Conservation (phyloP, 306 rosid species). For the Medicago truncatula region MtrunA17r5.0-ANR NC_053046.1:36621501-36622000, state of each 20-base stretch:
- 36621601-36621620: constrained; percentile 50
- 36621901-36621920: too few relatives aligned
- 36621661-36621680: constrained; percentile 26
- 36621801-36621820: neutral
- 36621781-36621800: neutral
- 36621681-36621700: neutral
- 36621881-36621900: too few relatives aligned
- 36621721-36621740: neutral
- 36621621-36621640: constrained; percentile 25
- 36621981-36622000: constrained; percentile 39
- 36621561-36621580: constrained; percentile 32
- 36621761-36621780: neutral
- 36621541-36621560: constrained; percentile 47
- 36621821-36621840: too few relatives aligned
- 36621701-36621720: constrained; percentile 4
- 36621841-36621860: too few relatives aligned
- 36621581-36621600: constrained; percentile 33
- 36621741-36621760: neutral
- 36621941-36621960: constrained; percentile 46
- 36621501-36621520: constrained; percentile 32
- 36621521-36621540: constrained; percentile 49
- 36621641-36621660: neutral
- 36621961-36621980: constrained; percentile 50
- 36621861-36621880: too few relatives aligned
- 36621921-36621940: neutral